Conservation (phyloP, 176 grass and related monocot species). For the Aegilops sharonensis region DNA sequence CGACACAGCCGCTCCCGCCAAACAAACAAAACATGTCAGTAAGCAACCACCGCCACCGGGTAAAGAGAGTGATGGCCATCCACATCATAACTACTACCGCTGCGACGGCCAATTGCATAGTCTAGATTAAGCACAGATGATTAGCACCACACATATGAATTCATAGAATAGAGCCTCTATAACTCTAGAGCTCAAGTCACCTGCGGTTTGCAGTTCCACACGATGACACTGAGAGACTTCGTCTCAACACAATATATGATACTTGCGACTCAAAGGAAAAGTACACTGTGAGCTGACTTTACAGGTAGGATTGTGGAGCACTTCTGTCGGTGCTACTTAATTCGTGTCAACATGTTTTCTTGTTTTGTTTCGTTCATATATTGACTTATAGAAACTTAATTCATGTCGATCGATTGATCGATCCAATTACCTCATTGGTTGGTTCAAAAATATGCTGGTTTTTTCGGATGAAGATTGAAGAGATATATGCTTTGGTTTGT, state of each 20-base stretch:
- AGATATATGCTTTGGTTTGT: no score
- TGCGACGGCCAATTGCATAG: not conserved
- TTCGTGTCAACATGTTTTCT: no score
- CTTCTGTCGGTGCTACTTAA: no score
- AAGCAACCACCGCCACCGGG: not conserved
- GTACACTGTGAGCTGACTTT: not conserved
- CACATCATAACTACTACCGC: not conserved
- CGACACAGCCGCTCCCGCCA: constrained; percentile 1
- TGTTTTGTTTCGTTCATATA: no score
- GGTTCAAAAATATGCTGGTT: no score
- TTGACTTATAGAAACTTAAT: no score
- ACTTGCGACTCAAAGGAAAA: no score
- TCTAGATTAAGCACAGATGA: not conserved
- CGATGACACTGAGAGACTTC: not conserved
- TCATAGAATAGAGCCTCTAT: not conserved
- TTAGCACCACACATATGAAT: not conserved
- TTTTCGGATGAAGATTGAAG: no score
- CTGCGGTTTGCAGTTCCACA: not conserved
- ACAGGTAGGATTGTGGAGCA: not conserved
- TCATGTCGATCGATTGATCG: no score
- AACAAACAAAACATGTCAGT: not conserved
- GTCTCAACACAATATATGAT: not conserved
- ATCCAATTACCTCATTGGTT: no score
- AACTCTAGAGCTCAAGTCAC: not conserved
- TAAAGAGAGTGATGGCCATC: not conserved